A percentile compares a stretch with the other conserved stretches of the same genome.
Conservation (phyloP, 2,329 filamentous ascomycete species). For the Colletotrichum karsti region DNA sequence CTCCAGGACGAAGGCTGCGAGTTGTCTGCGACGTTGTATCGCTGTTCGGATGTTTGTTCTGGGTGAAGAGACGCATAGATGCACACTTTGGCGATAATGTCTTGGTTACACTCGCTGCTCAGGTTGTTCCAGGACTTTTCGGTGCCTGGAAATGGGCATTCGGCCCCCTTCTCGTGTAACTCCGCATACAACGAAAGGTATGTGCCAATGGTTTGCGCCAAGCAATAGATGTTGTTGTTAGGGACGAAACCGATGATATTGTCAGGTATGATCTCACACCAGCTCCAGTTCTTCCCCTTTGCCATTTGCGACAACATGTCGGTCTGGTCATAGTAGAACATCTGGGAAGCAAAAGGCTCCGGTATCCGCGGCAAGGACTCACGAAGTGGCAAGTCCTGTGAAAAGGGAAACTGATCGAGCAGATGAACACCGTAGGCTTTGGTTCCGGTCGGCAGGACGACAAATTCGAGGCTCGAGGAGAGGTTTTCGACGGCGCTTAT, state of each 20-base stretch:
- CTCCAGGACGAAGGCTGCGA: conserved; percentile 46
- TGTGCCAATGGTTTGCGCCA: conserved; percentile 47
- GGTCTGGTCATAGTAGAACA: conserved; percentile 56
- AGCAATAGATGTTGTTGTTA: conserved; percentile 50
- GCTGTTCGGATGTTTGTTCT: conserved; percentile 44
- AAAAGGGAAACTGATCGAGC: conserved; percentile 37
- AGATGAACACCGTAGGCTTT: conserved; percentile 46
- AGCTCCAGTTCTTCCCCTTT: conserved; percentile 49
- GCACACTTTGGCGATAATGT: conserved; percentile 46
- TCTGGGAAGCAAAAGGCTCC: conserved; percentile 48
- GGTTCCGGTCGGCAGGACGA: conserved; percentile 50
- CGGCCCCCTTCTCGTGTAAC: conserved; percentile 43
- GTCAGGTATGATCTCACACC: conserved; percentile 53
- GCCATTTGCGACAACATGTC: conserved; percentile 45
- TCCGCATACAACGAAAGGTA: conserved; percentile 46
- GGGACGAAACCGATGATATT: conserved; percentile 53
- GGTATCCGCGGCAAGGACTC: conserved; percentile 50
- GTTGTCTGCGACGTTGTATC: conserved; percentile 52
- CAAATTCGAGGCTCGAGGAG: conserved; percentile 45
- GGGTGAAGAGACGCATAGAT: conserved; percentile 51
- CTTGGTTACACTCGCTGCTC: conserved; percentile 47
- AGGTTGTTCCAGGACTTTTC: conserved; percentile 40
- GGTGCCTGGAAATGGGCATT: conserved; percentile 45
- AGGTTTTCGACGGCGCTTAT: conserved; percentile 46
- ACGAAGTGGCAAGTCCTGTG: conserved; percentile 43